A percentile compares a stretch with the other conserved stretches of the same genome.
These are phyloP conservation scores for Auricularia cornea DNA, from an alignment of 768 basidiomycete species.

Conservation along the genomic window DNA sequence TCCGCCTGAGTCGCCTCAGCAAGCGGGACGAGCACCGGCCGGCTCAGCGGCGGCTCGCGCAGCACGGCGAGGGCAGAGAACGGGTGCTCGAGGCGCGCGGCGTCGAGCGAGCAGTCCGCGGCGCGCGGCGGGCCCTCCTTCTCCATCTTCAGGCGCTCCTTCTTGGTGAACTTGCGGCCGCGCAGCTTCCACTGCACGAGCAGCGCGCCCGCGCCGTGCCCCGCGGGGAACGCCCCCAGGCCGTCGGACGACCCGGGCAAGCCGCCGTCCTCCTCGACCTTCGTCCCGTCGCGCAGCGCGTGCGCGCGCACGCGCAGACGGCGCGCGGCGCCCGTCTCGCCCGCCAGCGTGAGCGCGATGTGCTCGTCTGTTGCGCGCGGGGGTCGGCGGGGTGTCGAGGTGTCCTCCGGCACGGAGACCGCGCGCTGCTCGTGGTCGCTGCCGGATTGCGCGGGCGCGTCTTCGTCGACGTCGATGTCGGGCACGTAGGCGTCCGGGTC, in stretches of 20 bases:
- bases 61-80: constrained; percentile 2
- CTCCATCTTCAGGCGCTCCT: constrained; percentile 69
- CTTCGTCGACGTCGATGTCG: constrained; percentile 74
- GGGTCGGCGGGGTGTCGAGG: constrained; percentile 1
- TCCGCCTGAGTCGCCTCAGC: not conserved
- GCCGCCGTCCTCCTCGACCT: constrained; percentile 58
- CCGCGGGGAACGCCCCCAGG: constrained; percentile 60
- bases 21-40: constrained; percentile 3
- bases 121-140: constrained; percentile 62
- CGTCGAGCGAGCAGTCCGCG: constrained; percentile 70
- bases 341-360: constrained; percentile 35
- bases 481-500: constrained; percentile 20
- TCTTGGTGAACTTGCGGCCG: constrained; percentile 78
- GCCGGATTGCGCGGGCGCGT: constrained; percentile 78
- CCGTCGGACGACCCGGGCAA: constrained; percentile 74
- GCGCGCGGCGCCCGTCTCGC: constrained; percentile 22
- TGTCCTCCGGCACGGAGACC: constrained; percentile 25
- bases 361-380: constrained; percentile 5
- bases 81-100: constrained; percentile 8
- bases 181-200: constrained; percentile 71
- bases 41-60: constrained; percentile 4
- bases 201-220: constrained; percentile 60
- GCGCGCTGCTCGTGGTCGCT: constrained; percentile 12
- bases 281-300: constrained; percentile 31
- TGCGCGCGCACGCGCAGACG: not conserved